phyloP scores from a whole-genome alignment of 306 rosid genomes.

The Quercus cerris region DNA sequence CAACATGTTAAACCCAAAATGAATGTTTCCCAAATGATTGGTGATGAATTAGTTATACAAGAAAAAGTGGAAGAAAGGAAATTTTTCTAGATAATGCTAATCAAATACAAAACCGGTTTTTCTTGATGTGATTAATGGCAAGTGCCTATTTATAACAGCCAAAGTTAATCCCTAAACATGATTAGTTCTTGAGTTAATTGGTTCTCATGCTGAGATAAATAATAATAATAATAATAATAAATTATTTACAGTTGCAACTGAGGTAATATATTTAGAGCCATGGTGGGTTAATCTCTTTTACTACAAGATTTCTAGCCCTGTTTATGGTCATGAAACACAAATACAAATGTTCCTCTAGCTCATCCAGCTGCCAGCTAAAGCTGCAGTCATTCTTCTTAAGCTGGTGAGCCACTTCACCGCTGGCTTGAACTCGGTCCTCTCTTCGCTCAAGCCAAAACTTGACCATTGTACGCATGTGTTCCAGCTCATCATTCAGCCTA shows the following conservation, averaged over 20 bases:
- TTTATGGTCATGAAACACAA: constrained; percentile 85
- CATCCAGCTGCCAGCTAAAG: constrained; percentile 66
- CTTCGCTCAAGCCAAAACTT: constrained; percentile 58
- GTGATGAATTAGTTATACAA: no score
- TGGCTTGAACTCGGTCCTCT: constrained; percentile 31
- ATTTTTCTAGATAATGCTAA: no score
- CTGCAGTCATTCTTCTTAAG: constrained; percentile 44
- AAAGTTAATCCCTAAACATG: no score
- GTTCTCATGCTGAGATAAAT: no score
- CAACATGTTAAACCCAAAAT: no score
- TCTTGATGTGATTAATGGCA: no score
- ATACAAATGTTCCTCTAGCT: constrained; percentile 80
- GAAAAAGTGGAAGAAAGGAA: no score
- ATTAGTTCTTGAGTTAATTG: no score
- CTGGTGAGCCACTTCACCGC: constrained; percentile 47
- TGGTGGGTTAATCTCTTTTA: constrained; percentile 40
- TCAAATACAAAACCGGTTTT: no score
- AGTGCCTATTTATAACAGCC: no score
- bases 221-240: not conserved
- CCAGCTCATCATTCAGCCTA: constrained; percentile 60
- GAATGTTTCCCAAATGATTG: no score
- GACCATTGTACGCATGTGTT: constrained; percentile 37
- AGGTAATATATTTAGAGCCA: not conserved
- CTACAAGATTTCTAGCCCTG: constrained; percentile 63
- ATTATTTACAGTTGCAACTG: not conserved